Base-by-base conservation (phyloP, 2,329 filamentous ascomycete genomes). In the Sarocladium strictum region DNA sequence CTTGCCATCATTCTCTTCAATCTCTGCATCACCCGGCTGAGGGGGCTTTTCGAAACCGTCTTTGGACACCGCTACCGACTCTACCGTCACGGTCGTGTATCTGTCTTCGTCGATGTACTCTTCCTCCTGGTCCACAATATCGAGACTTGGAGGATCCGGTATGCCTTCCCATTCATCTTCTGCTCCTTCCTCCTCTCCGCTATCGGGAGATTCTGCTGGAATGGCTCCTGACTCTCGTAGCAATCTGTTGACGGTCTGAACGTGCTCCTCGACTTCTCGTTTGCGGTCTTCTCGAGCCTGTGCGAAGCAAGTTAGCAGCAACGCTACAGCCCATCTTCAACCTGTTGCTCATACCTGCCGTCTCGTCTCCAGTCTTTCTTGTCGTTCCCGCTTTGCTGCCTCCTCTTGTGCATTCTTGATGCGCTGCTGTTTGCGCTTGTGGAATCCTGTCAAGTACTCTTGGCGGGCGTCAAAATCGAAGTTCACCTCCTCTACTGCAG, bases 81-180 rank as follows among this genome's bases (percentile, higher is more conserved):
- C 93, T 1, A 99, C 85, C 0, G 90, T 97, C 24, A 99, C 94
- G 1, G 90, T 96, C 1, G 94, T 97, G 68, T 90, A 97, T 66
- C 88, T 89, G 69, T 97, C 93, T 68, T 97, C 94, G 69, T 99
- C 94, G 60, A 97, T 83, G 72, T 97, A 99, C 69, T 97, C 91
- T 61, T 93, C 91, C 67, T 96, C 89, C 61, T 90, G 85, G 66
- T 95, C 85, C 43, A 94, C 72, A 21, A 83, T 77, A 37, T 78
- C 68, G 3, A 72, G 60, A 14, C 72, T 60, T 14, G 71, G 68
- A 23, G 67, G 63, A 53, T 87, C 84, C 19, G 77, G 74, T 53
- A 91, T 77, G 1, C 87, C 89, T 53, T 76, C 76, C 84, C 86
- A 91, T 62, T 84, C 80, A 14, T 80, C 76, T 2, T 9, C 67